These are phyloP conservation scores for Cyclocybe aegerita DNA, from an alignment of 768 basidiomycete species.

Conservation along the genomic window DNA sequence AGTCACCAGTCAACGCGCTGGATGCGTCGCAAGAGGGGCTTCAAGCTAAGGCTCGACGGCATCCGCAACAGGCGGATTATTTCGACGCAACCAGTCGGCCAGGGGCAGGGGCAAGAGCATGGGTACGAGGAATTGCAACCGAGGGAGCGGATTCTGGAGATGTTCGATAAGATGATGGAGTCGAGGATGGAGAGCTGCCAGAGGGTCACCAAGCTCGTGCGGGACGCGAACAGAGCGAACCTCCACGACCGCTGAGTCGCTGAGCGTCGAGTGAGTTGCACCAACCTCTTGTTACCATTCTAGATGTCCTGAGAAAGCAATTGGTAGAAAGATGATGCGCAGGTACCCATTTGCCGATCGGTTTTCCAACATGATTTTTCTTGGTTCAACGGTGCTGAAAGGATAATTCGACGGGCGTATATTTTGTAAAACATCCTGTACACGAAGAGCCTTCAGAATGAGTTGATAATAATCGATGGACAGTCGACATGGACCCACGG, in stretches of 20 bases:
- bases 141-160: conserved; percentile 55
- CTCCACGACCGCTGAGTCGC: conserved; percentile 22
- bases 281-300: too few relatives aligned
- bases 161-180: conserved; percentile 74
- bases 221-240: conserved; percentile 38
- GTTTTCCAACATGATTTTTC: too few relatives aligned
- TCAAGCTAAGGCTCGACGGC: conserved; percentile 44
- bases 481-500: too few relatives aligned
- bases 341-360: too few relatives aligned
- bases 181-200: conserved; percentile 76
- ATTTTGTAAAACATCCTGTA: too few relatives aligned
- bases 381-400: not conserved
- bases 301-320: too few relatives aligned
- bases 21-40: conserved; percentile 59
- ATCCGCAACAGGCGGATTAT: conserved; percentile 21
- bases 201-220: conserved; percentile 58
- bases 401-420: not conserved
- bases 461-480: too few relatives aligned
- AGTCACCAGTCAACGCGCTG: conserved; percentile 35
- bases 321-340: too few relatives aligned
- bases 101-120: conserved; percentile 14
- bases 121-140: conserved; percentile 16
- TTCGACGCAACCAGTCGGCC: conserved; percentile 16
- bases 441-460: too few relatives aligned
- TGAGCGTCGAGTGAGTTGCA: not conserved